Evolutionary conservation across 805 yeast species (phyloP).

Genomic region (Vanderwaltozyma yarrowii): DNA sequence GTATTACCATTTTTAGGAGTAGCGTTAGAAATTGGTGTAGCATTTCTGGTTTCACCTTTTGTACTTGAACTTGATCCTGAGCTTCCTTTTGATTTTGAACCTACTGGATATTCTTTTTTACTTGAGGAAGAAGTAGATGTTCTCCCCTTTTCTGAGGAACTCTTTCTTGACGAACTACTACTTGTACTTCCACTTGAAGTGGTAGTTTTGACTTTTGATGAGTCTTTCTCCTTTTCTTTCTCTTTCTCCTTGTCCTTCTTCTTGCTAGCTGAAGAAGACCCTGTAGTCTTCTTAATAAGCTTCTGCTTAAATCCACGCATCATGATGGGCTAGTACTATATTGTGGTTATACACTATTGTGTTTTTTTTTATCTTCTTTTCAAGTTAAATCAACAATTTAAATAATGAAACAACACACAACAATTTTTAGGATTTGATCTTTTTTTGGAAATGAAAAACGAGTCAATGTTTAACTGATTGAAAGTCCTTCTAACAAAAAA

Average conservation of each 20-base stretch:
- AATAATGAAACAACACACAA: too few relatives aligned
- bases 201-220: neutral
- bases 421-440: too few relatives aligned
- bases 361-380: too few relatives aligned
- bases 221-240: conserved; percentile 26
- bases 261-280: conserved; percentile 29
- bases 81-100: conserved; percentile 3
- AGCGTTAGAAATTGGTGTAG: conserved; percentile 3
- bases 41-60: conserved; percentile 2
- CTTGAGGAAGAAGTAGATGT: conserved; percentile 8
- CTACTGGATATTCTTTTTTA: conserved; percentile 3
- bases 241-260: conserved; percentile 36
- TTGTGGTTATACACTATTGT: too few relatives aligned
- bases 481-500: too few relatives aligned
- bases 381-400: too few relatives aligned
- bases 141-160: conserved; percentile 11
- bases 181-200: conserved; percentile 6
- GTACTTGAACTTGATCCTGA: conserved; percentile 1
- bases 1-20: neutral
- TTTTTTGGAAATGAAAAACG: too few relatives aligned
- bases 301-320: conserved; percentile 67
- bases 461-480: too few relatives aligned
- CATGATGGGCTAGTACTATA: conserved; percentile 33
- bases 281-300: conserved; percentile 29
- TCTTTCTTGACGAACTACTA: conserved; percentile 11